phyloP scores from a whole-genome alignment of 129 eudicot genomes.

The Gnaphalium uliginosum region DNA sequence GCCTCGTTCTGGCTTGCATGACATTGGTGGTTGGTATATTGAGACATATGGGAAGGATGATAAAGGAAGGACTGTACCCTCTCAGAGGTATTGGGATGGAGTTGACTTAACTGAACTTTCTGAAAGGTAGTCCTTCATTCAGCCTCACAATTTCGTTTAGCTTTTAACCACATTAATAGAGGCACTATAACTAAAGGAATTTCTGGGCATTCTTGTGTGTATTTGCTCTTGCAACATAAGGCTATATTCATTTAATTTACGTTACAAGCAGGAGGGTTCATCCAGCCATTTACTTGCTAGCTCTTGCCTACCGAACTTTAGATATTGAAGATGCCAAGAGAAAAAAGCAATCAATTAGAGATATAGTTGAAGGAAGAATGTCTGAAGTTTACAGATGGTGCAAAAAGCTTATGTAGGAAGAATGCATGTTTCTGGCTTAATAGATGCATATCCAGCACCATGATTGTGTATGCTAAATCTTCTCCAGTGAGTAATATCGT shows the following conservation, averaged over 20 bases:
- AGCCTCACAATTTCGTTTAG: not conserved
- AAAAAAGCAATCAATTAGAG: conserved; percentile 46
- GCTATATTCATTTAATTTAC: conserved; percentile 6
- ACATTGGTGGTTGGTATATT: conserved; percentile 95
- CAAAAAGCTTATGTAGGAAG: conserved; percentile 50
- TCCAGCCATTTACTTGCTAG: conserved; percentile 91
- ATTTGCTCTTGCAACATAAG: not conserved
- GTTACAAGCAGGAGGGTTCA: conserved; percentile 77
- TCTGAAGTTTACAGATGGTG: conserved; percentile 59
- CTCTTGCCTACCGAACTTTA: conserved; percentile 92
- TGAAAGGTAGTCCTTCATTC: conserved; percentile 62
- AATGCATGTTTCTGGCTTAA: conserved; percentile 7
- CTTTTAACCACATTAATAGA: conserved; percentile 13
- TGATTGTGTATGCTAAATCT: conserved; percentile 23
- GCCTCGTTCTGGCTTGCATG: conserved; percentile 93
- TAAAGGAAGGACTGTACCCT: conserved; percentile 59
- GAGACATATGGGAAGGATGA: conserved; percentile 86
- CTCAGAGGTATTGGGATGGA: conserved; percentile 87
- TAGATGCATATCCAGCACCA: conserved; percentile 1
- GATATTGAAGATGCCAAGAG: conserved; percentile 79
- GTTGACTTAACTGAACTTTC: conserved; percentile 48
- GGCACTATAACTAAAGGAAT: not conserved
- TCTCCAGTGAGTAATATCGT: not conserved
- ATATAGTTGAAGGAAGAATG: conserved; percentile 48
- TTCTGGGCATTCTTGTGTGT: conserved; percentile 5